Evolutionary conservation across 345 rosid genomes (phyloP).

Genomic region (Jatropha curcas): DNA sequence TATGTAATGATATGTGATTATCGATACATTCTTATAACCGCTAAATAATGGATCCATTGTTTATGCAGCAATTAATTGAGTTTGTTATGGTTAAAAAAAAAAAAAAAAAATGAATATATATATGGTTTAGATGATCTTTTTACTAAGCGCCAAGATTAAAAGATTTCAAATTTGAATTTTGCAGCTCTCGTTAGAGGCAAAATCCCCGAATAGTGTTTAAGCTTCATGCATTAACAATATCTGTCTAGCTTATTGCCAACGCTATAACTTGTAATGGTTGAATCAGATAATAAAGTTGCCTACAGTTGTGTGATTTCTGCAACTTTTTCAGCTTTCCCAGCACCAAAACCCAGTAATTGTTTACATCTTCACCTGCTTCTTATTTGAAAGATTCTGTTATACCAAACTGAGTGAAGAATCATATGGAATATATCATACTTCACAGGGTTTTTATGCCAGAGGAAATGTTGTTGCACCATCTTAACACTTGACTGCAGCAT

Average conservation of each 20-base stretch:
- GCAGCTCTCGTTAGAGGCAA: background rate
- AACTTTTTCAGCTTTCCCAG: background rate
- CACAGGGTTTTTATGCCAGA: conserved; percentile 76
- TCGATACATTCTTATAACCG: no score
- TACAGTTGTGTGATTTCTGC: background rate
- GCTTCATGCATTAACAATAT: background rate
- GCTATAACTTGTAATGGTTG: background rate
- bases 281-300: background rate
- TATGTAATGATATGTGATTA: no score
- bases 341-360: background rate
- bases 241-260: background rate
- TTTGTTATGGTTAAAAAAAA: no score
- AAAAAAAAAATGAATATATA: no score
- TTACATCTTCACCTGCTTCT: conserved; percentile 35
- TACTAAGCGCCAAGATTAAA: no score
- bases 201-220: no score
- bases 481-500: conserved; percentile 65
- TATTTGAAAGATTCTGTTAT: conserved; percentile 57
- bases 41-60: no score
- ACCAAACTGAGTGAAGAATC: conserved; percentile 84
- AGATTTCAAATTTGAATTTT: no score
- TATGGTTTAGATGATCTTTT: no score
- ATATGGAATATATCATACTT: conserved; percentile 80
- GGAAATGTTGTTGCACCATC: conserved; percentile 76
- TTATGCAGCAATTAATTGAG: no score